Conservation (phyloP, 805 yeast genomes). For the Scheffersomyces spartinae region DNA sequence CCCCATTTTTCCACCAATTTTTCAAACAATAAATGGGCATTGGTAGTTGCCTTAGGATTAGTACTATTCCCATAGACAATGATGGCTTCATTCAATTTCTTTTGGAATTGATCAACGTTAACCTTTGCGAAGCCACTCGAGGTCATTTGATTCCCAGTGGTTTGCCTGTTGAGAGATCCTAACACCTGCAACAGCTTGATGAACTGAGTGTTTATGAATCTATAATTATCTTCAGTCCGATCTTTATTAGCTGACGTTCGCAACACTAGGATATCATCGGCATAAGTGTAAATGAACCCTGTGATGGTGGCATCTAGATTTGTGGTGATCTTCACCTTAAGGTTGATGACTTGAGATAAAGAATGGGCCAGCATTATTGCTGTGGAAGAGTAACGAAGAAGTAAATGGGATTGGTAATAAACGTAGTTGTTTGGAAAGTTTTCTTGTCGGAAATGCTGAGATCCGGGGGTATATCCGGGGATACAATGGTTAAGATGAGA, state of each 20-base stretch:
- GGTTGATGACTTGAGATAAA: slow-evolving; percentile 8
- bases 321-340: slow-evolving; percentile 49
- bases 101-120: no score
- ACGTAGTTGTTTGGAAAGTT: slow-evolving; percentile 5
- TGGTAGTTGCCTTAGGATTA: slow-evolving; percentile 5
- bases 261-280: slow-evolving; percentile 8
- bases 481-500: background rate
- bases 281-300: slow-evolving; percentile 58
- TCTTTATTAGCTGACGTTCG: background rate
- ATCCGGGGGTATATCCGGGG: background rate
- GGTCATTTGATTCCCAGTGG: no score
- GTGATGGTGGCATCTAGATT: slow-evolving; percentile 41
- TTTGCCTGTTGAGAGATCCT: slow-evolving; percentile 14
- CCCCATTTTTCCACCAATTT: slow-evolving; percentile 11
- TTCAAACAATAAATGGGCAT: slow-evolving; percentile 9
- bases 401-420: no score
- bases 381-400: background rate
- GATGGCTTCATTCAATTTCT: no score
- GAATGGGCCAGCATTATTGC: background rate
- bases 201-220: slow-evolving; percentile 45
- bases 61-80: no score
- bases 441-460: background rate
- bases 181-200: slow-evolving; percentile 40
- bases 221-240: slow-evolving; percentile 17
- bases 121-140: no score